These are phyloP conservation scores for Phytophthora hybrid DNA, from an alignment of 352 stramenopile genomes.

Conservation along the genomic window DNA sequence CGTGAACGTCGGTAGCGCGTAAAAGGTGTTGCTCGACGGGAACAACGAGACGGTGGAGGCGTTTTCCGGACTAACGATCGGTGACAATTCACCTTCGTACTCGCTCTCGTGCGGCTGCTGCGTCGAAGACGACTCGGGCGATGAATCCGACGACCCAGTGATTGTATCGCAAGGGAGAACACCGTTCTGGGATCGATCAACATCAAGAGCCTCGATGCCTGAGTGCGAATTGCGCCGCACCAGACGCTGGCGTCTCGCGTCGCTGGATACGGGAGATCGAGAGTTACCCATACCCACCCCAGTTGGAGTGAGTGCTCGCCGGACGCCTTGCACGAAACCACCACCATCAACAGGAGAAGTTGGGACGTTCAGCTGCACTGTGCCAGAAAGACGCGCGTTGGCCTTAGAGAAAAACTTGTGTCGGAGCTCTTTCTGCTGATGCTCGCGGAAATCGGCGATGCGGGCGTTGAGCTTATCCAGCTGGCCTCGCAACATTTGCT, in stretches of 20 bases:
- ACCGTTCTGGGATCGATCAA: slow-evolving; percentile 12
- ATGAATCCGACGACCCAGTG: slow-evolving; percentile 30
- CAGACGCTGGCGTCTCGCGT: slow-evolving; percentile 2
- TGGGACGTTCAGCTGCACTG: slow-evolving; percentile 45
- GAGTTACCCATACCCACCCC: slow-evolving; percentile 25
- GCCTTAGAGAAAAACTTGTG: slow-evolving; percentile 83
- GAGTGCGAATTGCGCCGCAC: slow-evolving; percentile 41
- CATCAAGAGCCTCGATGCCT: slow-evolving; percentile 20
- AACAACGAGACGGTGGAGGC: slow-evolving; percentile 8
- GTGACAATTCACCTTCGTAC: slow-evolving; percentile 24
- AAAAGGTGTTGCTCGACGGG: slow-evolving; percentile 17
- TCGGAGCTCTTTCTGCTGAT: slow-evolving; percentile 79
- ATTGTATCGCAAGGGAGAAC: slow-evolving; percentile 4
- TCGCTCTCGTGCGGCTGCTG: slow-evolving; percentile 36
- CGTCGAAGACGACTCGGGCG: slow-evolving; percentile 44
- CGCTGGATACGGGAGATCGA: slow-evolving; percentile 24
- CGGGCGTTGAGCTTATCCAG: slow-evolving; percentile 82
- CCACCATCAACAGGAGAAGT: slow-evolving; percentile 3
- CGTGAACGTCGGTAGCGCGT: slow-evolving; percentile 46
- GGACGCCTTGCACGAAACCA: slow-evolving; percentile 26
- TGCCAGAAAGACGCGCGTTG: slow-evolving; percentile 62
- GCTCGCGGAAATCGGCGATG: slow-evolving; percentile 75
- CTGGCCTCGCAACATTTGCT: slow-evolving; percentile 84
- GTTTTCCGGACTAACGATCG: slow-evolving; percentile 9
- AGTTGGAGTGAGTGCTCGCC: slow-evolving; percentile 49